Evolutionary conservation across 306 rosid species (phyloP), one percentile per base, ranked within the genome.

Genomic region (Pterocarpus macrocarpus): DNA sequence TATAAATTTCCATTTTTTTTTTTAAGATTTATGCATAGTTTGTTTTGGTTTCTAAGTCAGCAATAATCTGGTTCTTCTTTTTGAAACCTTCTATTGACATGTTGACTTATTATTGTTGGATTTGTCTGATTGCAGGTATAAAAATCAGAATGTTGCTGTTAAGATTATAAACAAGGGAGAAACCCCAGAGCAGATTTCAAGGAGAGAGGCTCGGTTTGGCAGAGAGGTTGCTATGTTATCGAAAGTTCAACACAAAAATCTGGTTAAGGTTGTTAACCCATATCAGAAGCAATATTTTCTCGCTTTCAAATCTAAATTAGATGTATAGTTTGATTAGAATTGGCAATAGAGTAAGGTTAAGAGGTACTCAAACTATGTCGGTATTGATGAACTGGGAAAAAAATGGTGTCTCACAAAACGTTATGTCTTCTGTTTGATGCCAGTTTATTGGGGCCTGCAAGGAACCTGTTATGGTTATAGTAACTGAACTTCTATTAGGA

Each of bases 361-460:
- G n/a, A 6, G 32, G 77, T 73, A 16, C 76, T 75, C 7, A n/a
- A 65, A 57, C 70, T 14, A 30, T 65, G 75, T 49, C 53, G 6
- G 45, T 58, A 53, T 58, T 71, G 64, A 58, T 77, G 59, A 56
- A 38, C 71, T 53, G 35, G 28, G 28, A 72, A 38, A 36, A 50
- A 8, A 39, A 44, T 30, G 1, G 14, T 56, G 73, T 79, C 86
- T 89, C 41, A 81, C 78, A 43, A 15, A 73, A 57, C 32, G 72
- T 53, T 81, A 7, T 44, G 36, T 75, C 66, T 14, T 9, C 15
- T 9, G 76, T 55, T 59, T 85, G 77, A 79, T 83, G 57, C 76
- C 88, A 94, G 97, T 94, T 94, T 81, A 91, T 92, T 86, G 98
- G 98, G 28, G 98, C 98, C 82, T 94, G 98, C 86, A 94, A 94